Conservation (phyloP, 768 basidiomycete species). For the Royoungia palumana region DNA sequence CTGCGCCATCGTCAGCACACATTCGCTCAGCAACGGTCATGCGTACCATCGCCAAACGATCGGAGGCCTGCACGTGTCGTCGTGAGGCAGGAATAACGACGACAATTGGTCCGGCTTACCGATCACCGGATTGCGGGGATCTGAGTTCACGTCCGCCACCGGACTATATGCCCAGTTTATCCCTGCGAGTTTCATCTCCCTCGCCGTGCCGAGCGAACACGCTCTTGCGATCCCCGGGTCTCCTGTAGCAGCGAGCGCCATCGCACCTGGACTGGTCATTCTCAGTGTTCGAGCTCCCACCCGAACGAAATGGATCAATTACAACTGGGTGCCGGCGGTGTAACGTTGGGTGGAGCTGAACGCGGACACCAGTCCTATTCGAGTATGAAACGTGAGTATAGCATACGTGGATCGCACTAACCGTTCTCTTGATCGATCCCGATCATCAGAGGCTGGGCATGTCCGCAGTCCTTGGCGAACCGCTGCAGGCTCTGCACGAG, state of each 20-base stretch:
- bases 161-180: slow-evolving; percentile 74
- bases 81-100: not conserved
- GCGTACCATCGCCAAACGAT: slow-evolving; percentile 64
- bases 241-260: slow-evolving; percentile 60
- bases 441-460: slow-evolving; percentile 54
- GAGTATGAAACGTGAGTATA: not conserved
- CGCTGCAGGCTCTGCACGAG: slow-evolving; percentile 51
- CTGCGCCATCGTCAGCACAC: slow-evolving; percentile 29
- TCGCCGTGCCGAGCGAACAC: slow-evolving; percentile 48
- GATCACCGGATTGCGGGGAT: slow-evolving; percentile 67
- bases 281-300: not conserved
- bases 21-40: not conserved
- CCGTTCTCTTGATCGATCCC: slow-evolving; percentile 78
- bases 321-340: slow-evolving; percentile 66
- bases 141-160: slow-evolving; percentile 71
- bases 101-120: slow-evolving; percentile 37
- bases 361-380: slow-evolving; percentile 62
- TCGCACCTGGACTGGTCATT: slow-evolving; percentile 59
- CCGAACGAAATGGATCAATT: slow-evolving; percentile 22
- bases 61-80: slow-evolving; percentile 48
- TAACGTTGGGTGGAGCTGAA: slow-evolving; percentile 44
- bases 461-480: slow-evolving; percentile 55
- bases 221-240: slow-evolving; percentile 44
- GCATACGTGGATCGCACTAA: slow-evolving; percentile 12
- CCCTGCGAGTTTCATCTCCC: slow-evolving; percentile 56